Evolutionary conservation across 805 yeast species (phyloP).

Genomic region (Komagataella kurtzmanii): DNA sequence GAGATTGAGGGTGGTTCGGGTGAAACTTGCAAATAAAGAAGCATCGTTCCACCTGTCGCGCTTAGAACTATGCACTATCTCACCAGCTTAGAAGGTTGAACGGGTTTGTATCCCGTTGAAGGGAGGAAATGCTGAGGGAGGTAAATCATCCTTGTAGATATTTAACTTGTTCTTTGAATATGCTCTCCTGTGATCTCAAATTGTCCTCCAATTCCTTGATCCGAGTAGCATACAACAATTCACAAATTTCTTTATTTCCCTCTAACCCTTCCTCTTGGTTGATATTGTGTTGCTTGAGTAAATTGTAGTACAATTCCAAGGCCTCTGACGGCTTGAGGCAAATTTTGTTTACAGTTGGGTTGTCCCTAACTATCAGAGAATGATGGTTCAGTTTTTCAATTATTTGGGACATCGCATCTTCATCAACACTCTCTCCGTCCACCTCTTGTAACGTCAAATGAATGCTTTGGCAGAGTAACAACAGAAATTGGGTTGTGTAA

Average conservation of each 20-base stretch:
- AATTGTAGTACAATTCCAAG: constrained; percentile 7
- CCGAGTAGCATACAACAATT: constrained; percentile 9
- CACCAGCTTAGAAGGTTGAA: background rate
- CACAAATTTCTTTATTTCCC: constrained; percentile 9
- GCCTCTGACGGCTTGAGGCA: constrained; percentile 5
- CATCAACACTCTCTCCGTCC: constrained; percentile 9
- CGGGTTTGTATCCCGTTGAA: background rate
- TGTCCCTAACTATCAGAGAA: constrained; percentile 10
- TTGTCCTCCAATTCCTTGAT: constrained; percentile 9
- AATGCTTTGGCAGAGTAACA: constrained; percentile 8
- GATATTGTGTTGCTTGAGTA: constrained; percentile 8
- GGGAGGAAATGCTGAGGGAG: background rate
- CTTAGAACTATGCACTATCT: background rate
- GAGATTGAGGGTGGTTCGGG: background rate
- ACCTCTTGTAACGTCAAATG: constrained; percentile 11
- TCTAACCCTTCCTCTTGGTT: constrained; percentile 1
- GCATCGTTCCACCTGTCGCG: background rate
- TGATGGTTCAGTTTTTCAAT: constrained; percentile 9
- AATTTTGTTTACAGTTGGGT: background rate
- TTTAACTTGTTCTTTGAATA: constrained; percentile 6
- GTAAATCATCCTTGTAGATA: background rate
- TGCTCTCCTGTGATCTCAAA: constrained; percentile 5
- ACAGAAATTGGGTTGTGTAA: constrained; percentile 15
- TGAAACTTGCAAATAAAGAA: too few species aligned
- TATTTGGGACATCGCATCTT: constrained; percentile 6